Percentiles rank a stretch among this genome's conserved stretches.
Evolutionary conservation across 345 rosid genomes (phyloP).

Genomic region (Euphorbia lathyris): DNA sequence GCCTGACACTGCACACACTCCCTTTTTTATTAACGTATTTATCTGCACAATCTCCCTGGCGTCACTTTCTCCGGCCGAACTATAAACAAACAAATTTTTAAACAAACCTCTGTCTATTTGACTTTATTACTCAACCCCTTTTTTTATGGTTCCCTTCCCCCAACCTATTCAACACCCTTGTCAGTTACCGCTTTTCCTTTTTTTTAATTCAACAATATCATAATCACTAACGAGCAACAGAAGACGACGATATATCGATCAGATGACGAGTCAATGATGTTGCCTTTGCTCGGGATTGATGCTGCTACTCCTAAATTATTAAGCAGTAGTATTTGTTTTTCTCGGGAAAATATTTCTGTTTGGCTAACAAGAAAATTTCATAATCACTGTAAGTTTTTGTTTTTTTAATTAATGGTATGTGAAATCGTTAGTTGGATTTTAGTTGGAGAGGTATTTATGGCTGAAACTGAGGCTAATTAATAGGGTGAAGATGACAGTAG

Average conservation of each 20-base stretch:
- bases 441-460: constrained; percentile 42
- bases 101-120: not conserved
- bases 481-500: constrained; percentile 11
- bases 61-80: constrained; percentile 2
- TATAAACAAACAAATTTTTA: not conserved
- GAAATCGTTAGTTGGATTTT: constrained; percentile 20
- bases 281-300: constrained; percentile 8
- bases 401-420: no score
- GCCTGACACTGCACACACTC: not conserved
- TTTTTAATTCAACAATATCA: not conserved
- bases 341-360: constrained; percentile 13
- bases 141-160: not conserved
- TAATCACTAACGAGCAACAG: not conserved
- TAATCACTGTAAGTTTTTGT: no score
- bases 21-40: no score
- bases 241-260: not conserved
- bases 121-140: not conserved
- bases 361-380: constrained; percentile 20
- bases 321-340: not conserved
- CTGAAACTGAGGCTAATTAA: constrained; percentile 40
- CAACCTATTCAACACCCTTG: constrained; percentile 14
- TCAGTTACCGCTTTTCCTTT: constrained; percentile 9
- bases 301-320: not conserved
- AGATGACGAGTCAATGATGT: not conserved
- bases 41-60: not conserved